Evolutionary conservation across 345 rosid species (phyloP).

Genomic region (Populus nigra): DNA sequence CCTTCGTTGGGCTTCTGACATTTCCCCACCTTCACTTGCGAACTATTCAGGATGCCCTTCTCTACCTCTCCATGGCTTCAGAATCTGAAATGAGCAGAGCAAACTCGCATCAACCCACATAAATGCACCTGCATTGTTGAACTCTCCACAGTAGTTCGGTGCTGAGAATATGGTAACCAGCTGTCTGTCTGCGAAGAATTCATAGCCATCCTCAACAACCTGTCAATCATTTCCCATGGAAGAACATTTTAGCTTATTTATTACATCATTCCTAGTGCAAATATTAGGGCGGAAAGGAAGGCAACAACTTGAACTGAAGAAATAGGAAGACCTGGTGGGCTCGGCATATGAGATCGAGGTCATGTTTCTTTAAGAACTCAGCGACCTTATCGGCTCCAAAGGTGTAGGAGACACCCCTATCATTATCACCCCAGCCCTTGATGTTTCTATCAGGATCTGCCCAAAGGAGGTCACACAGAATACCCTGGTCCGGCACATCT

Average conservation of each 20-base stretch:
- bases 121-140: conserved; percentile 25
- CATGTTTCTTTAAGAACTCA: conserved; percentile 21
- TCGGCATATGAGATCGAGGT: conserved; percentile 25
- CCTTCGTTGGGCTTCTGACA: neutral
- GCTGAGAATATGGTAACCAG: conserved; percentile 24
- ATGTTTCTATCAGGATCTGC: conserved; percentile 22
- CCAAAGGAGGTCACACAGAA: conserved; percentile 24
- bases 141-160: conserved; percentile 27
- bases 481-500: conserved; percentile 25
- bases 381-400: conserved; percentile 20
- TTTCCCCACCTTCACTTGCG: neutral
- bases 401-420: conserved; percentile 25
- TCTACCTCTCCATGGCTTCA: conserved; percentile 18
- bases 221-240: neutral
- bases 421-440: conserved; percentile 25
- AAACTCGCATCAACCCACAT: conserved; percentile 26
- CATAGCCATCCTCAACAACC: conserved; percentile 25
- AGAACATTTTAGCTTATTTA: neutral
- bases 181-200: conserved; percentile 27
- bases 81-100: conserved; percentile 27
- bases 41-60: conserved; percentile 6
- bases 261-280: neutral
- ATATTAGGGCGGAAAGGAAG: neutral
- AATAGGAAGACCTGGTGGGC: conserved; percentile 22
- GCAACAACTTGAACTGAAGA: neutral